Percentiles rank a stretch among this genome's conserved stretches.
phyloP scores from a whole-genome alignment of 2,329 filamentous ascomycete species.

The Diatrype stigma region DNA sequence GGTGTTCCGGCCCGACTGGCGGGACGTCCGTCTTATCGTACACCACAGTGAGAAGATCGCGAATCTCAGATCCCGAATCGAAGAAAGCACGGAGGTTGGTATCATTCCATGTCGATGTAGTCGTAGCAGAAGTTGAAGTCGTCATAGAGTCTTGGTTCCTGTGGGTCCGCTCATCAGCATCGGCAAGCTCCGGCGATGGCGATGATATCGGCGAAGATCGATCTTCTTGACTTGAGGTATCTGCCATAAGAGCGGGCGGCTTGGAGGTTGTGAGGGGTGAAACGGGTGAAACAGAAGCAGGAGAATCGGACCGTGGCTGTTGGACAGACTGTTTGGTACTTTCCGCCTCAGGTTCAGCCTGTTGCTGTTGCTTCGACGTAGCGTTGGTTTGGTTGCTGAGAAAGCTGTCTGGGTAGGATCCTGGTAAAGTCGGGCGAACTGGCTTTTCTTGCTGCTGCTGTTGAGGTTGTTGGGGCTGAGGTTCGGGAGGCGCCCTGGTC shows the following conservation, averaged over 20 bases:
- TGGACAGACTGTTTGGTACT: conserved; percentile 23
- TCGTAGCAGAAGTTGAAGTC: conserved; percentile 52
- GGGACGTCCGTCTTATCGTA: conserved; percentile 85
- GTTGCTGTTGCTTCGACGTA: conserved; percentile 24
- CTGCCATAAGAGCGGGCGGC: conserved; percentile 64
- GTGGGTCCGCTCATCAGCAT: conserved; percentile 41
- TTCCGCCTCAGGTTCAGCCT: conserved; percentile 28
- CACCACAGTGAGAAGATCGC: conserved; percentile 85
- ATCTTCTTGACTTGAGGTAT: conserved; percentile 68
- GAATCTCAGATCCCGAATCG: conserved; percentile 82
- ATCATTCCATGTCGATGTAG: conserved; percentile 77
- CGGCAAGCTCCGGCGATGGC: conserved; percentile 58
- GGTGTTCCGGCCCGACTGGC: conserved; percentile 78
- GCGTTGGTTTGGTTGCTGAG: conserved; percentile 25
- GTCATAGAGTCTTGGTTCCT: conserved; percentile 44
- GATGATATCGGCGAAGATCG: conserved; percentile 59
- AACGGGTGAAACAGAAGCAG: conserved; percentile 61
- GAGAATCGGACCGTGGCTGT: conserved; percentile 62
- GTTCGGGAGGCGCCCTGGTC: conserved; percentile 19
- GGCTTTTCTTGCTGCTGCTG: conserved; percentile 20
- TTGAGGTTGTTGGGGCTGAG: conserved; percentile 11
- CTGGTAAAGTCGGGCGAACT: conserved; percentile 32
- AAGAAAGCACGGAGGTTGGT: conserved; percentile 81
- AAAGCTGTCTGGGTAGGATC: conserved; percentile 40
- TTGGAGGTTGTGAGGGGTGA: conserved; percentile 52